Percentiles rank a stretch among this genome's conserved stretches.
Conservation (phyloP, 1,284 basidiomycete genomes). For the Naganishia sp. region DNA sequence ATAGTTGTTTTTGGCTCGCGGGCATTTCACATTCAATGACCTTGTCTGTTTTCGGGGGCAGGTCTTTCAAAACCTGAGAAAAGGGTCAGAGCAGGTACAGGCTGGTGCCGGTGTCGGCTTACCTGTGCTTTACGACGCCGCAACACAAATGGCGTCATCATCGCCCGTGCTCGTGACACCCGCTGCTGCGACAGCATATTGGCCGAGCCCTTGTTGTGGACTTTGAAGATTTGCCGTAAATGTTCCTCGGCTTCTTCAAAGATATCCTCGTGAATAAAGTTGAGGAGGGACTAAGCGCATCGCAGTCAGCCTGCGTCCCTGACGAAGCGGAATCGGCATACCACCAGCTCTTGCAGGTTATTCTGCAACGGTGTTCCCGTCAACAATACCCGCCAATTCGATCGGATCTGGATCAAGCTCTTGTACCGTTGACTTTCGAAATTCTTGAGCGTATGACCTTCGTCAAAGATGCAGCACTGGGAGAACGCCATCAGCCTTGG, state of each 20-base stretch:
- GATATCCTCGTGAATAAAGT: constrained; percentile 93
- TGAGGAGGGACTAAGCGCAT: constrained; percentile 80
- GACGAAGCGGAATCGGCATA: constrained; percentile 56
- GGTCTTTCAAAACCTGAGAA: constrained; percentile 78
- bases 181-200: constrained; percentile 85
- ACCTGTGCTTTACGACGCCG: constrained; percentile 91
- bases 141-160: constrained; percentile 99
- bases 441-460: constrained; percentile 95
- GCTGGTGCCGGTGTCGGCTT: constrained; percentile 32
- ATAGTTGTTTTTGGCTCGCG: constrained; percentile 75
- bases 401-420: constrained; percentile 78
- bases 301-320: not conserved
- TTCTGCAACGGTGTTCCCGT: constrained; percentile 92
- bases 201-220: constrained; percentile 66
- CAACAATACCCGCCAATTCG: constrained; percentile 85
- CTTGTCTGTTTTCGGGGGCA: constrained; percentile 87
- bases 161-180: constrained; percentile 91
- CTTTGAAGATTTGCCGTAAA: constrained; percentile 94
- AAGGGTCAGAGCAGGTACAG: constrained; percentile 9
- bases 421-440: constrained; percentile 93
- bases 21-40: constrained; percentile 97
- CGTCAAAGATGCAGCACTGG: constrained; percentile 76
- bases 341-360: constrained; percentile 83
- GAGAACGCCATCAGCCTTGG: constrained; percentile 3
- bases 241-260: constrained; percentile 75